Evolutionary conservation across 352 stramenopile species (phyloP).

Genomic region (Phytopythium aichiense): DNA sequence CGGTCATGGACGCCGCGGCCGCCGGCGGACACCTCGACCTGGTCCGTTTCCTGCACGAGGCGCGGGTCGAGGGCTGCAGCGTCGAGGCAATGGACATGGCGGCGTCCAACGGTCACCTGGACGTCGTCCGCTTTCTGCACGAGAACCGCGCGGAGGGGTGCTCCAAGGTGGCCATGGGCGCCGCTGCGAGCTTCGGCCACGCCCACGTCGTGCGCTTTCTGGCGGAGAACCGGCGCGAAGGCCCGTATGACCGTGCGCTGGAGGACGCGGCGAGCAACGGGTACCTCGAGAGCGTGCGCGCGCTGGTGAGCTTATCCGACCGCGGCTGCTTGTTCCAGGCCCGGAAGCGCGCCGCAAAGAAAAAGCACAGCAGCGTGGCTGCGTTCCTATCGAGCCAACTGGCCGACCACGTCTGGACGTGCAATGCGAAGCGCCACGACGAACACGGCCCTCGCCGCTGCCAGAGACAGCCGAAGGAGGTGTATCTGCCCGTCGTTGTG

Average conservation of each 20-base stretch:
- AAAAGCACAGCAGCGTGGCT: constrained; percentile 20
- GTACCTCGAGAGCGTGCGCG: constrained; percentile 18
- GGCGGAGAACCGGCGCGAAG: constrained; percentile 23
- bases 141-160: constrained; percentile 24
- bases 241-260: constrained; percentile 25
- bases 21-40: constrained; percentile 20
- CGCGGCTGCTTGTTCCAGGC: constrained; percentile 30
- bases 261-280: constrained; percentile 31
- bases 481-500: not conserved
- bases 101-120: constrained; percentile 23
- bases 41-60: constrained; percentile 24
- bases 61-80: constrained; percentile 19
- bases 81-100: constrained; percentile 33
- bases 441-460: constrained; percentile 19
- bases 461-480: constrained; percentile 6
- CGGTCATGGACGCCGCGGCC: constrained; percentile 24
- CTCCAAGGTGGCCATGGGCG: constrained; percentile 27
- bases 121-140: constrained; percentile 27
- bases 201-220: constrained; percentile 23
- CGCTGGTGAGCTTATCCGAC: constrained; percentile 21
- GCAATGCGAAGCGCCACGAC: constrained; percentile 22
- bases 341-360: constrained; percentile 25
- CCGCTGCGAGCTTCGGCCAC: constrained; percentile 21
- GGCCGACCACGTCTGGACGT: constrained; percentile 28
- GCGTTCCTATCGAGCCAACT: constrained; percentile 26